phyloP scores from a whole-genome alignment of 225 moss, liverwort and hornwort species.

The Pseudisothecium myosuroides region DNA sequence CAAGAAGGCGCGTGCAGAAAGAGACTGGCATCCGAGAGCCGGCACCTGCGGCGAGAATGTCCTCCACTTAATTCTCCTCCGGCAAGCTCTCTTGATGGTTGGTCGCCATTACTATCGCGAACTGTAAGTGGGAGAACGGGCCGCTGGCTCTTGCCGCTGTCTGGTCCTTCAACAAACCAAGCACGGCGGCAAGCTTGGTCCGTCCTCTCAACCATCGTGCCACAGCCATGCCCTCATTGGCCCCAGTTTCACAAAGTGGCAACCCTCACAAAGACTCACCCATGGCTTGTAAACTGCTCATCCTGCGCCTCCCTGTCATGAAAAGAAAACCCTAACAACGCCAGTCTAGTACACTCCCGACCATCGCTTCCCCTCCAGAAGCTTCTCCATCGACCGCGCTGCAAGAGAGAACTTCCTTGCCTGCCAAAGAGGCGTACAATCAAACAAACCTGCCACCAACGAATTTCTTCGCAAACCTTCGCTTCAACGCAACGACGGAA shows the following conservation, averaged over 20 bases:
- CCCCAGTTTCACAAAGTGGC: background rate
- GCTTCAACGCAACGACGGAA: background rate
- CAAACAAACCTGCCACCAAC: background rate
- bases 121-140: slow-evolving; percentile 1
- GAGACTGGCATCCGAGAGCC: slow-evolving; percentile 33
- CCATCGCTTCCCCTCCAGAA: background rate
- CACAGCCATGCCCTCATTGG: slow-evolving; percentile 20
- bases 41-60: slow-evolving; percentile 11
- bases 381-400: background rate
- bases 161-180: slow-evolving; percentile 28
- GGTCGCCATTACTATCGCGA: slow-evolving; percentile 17
- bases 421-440: background rate
- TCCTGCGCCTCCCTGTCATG: background rate
- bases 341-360: background rate
- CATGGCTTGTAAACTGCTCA: background rate
- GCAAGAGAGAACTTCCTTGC: background rate
- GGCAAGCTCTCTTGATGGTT: slow-evolving; percentile 24
- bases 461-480: background rate
- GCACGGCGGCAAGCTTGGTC: slow-evolving; percentile 14
- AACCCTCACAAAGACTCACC: background rate
- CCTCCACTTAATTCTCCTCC: slow-evolving; percentile 29
- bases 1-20: slow-evolving; percentile 13
- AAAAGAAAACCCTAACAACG: background rate
- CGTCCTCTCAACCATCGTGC: slow-evolving; percentile 27
- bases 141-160: slow-evolving; percentile 19